phyloP scores from a whole-genome alignment of 1,284 basidiomycete genomes.

The Caloboletus firmus region DNA sequence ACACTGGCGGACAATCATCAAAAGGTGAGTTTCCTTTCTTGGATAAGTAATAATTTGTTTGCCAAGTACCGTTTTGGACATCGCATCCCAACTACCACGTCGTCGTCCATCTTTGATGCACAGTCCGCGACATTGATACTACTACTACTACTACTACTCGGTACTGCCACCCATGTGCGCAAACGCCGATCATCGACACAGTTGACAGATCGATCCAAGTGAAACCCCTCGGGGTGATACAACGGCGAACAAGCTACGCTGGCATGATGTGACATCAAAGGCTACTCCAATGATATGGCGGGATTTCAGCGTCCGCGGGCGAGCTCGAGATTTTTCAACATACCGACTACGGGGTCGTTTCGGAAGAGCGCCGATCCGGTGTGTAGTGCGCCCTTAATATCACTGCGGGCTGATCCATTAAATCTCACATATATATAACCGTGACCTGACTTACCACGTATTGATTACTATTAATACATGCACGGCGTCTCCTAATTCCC shows the following conservation, averaged over 20 bases:
- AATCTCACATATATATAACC: too few species aligned
- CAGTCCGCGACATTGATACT: not conserved
- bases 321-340: not conserved
- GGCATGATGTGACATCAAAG: too few species aligned
- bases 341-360: not conserved
- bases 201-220: not conserved
- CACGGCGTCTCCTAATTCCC: not conserved
- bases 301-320: not conserved
- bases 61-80: constrained; percentile 2
- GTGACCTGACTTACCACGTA: not conserved
- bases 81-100: not conserved
- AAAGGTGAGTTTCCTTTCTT: constrained; percentile 22
- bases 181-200: not conserved
- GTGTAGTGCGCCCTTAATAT: not conserved
- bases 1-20: constrained; percentile 25
- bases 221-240: not conserved
- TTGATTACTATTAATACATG: not conserved
- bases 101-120: not conserved
- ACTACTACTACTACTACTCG: not conserved
- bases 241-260: not conserved
- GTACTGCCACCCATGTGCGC: too few species aligned
- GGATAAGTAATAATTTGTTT: not conserved
- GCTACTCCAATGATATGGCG: not conserved
- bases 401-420: not conserved
- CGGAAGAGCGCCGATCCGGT: not conserved